Percentiles rank a stretch among this genome's conserved stretches.
These are phyloP conservation scores for Coemansia sp. DNA, from an alignment of 192 early-diverging fungal species.

Conservation along the genomic window DNA sequence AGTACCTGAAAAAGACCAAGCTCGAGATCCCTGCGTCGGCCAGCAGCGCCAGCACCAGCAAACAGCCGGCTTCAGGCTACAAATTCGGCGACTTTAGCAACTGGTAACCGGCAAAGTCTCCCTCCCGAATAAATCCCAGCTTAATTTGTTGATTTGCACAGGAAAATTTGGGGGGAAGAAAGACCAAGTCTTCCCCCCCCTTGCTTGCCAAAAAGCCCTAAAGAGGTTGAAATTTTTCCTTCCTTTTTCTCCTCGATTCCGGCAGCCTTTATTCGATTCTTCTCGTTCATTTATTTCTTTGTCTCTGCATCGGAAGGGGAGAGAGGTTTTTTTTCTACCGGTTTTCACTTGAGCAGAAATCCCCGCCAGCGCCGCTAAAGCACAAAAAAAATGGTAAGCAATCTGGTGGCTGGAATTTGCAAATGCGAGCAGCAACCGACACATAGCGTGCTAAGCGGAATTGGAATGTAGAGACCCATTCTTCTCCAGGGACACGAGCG, in stretches of 20 bases:
- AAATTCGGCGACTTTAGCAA: conserved; percentile 36
- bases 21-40: conserved; percentile 3
- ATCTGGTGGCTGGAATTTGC: too few species aligned
- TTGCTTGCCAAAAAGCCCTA: too few species aligned
- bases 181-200: too few species aligned
- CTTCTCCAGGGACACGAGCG: conserved; percentile 95
- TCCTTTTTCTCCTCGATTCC: too few species aligned
- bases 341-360: neutral
- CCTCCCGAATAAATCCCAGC: too few species aligned
- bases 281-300: neutral
- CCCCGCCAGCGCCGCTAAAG: neutral
- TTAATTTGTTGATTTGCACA: too few species aligned
- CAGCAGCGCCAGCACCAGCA: neutral
- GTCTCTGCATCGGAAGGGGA: neutral
- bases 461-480: conserved; percentile 64
- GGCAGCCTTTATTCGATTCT: too few species aligned
- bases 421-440: too few species aligned
- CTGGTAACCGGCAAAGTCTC: conserved; percentile 20
- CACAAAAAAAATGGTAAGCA: neutral
- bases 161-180: too few species aligned
- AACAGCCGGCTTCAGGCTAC: conserved; percentile 16
- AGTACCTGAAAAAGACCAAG: conserved; percentile 24
- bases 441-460: too few species aligned
- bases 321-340: neutral
- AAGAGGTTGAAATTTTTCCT: too few species aligned